These are phyloP conservation scores for Diplodia sapinea DNA, from an alignment of 2,329 filamentous ascomycete species.

Conservation along the genomic window DNA sequence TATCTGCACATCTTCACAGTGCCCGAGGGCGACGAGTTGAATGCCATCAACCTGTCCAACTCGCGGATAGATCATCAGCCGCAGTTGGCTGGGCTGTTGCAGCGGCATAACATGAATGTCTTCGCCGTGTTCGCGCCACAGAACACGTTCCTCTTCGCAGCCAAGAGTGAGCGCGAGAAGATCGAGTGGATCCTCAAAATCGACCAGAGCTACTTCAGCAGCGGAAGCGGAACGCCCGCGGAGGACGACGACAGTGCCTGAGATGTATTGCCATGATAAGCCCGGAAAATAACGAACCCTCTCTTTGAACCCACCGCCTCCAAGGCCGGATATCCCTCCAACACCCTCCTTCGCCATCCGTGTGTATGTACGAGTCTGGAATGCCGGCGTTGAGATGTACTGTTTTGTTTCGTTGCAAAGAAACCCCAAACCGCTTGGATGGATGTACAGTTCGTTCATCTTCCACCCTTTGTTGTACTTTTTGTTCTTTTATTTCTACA, in stretches of 20 bases:
- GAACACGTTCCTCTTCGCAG: constrained; percentile 94
- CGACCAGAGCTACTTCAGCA: constrained; percentile 75
- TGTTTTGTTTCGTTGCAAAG: constrained; percentile 2
- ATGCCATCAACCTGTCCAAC: constrained; percentile 85
- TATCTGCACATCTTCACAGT: constrained; percentile 91
- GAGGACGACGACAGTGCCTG: constrained; percentile 39
- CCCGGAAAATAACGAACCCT: constrained; percentile 19
- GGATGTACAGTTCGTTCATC: background rate
- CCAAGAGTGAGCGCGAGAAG: constrained; percentile 87
- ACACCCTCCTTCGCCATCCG: constrained; percentile 16
- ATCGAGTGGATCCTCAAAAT: constrained; percentile 96
- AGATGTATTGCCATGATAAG: background rate
- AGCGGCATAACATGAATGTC: constrained; percentile 56
- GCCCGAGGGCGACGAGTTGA: constrained; percentile 86
- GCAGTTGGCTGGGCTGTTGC: constrained; percentile 78
- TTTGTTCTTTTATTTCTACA: constrained; percentile 4
- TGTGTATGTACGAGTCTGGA: constrained; percentile 19
- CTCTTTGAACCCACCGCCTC: background rate
- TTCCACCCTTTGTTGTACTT: background rate
- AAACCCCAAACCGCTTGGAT: constrained; percentile 9
- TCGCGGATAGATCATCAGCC: constrained; percentile 92
- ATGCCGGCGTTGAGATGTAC: constrained; percentile 21
- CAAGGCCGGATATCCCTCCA: constrained; percentile 4
- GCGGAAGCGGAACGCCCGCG: constrained; percentile 34
- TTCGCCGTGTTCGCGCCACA: constrained; percentile 94